Base-by-base conservation (phyloP, 768 basidiomycete genomes). In the Coprinopsis sp. region DNA sequence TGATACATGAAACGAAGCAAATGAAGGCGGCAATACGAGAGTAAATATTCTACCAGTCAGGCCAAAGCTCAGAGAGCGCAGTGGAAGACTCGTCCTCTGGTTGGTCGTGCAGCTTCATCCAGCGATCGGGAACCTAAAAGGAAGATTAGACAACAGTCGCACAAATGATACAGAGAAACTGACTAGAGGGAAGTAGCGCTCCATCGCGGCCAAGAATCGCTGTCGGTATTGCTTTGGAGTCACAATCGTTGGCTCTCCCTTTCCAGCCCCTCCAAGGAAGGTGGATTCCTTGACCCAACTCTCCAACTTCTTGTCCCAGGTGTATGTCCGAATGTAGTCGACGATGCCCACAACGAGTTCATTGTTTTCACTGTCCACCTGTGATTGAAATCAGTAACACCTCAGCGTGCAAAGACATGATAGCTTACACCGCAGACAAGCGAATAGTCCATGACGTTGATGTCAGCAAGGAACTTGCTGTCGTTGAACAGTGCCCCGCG, bases 381-480 rank as follows among this genome's bases (percentile, higher is more conserved):
- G 44, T 16, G 28, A n/a, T 23, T 27, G 46, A 23, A 29, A 30
- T 27, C 6, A 27, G 27, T 44, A 38, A 6, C 31, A 14, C 27
- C 12, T 21, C 27, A 16, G 25, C 19, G 3, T n/a, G 18, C 12
- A 21, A 10, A 31, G n/a, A 45, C 3, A 24, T 13, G 31, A 8
- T 22, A 30, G 21, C 39, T 16, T 53, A 76, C 72, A 5, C 94
- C 96, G 39, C 93, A 92, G 21, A 98, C 87, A 23, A 99, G 67
- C 2, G 93, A 96, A 63, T 99, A 99, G 65, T 99, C 96, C 88
- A 93, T 94, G 41, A 97, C 91, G 59, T 96, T 94, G 46, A 94
- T 83, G 52, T 92, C 89, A 12, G 88, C 86, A 39, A 99, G 66
- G 66, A 98, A 99, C 53, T 88, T 91, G 67, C 87, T 95, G 63